Base-by-base conservation (phyloP, 345 rosid species). In the Eucalyptus brandiana region DNA sequence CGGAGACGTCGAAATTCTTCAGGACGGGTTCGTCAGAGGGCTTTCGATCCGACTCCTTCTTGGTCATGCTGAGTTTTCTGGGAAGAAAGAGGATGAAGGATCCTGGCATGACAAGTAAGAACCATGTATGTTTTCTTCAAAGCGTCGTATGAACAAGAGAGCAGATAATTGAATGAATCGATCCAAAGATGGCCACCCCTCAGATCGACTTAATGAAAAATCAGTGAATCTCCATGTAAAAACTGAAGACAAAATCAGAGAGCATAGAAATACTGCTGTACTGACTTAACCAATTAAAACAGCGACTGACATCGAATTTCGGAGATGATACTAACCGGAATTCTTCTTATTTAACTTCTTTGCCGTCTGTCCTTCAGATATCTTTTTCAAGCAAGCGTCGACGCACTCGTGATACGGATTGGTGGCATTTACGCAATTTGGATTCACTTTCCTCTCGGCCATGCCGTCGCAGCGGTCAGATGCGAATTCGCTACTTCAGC, bases 341-440 rank as follows among this genome's bases (percentile, higher is more conserved):
- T 91, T 93, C 53, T 87, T 72, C 42, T 86, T 90, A 32, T 65
- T 76, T 48, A 11, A 11, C 45, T 76, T 76, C 83, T 87, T 87
- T 24, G 53, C 67, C 49, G 91, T 89, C 80, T 87, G 91, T 21
- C 93, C 91, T 89, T 93, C 91, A 9, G 92, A 93, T 87, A 94
- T 90, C 93, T 86, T 94, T 60, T 89, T 89, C 86, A 92, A 92
- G 93, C 97, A 96, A 89, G 92, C 91, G 67, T 92, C 94, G 53
- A 91, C 93, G 49, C 96, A 95, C 90, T 94, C 94, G 87, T 96
- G 96, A 91, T 93, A 95, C 80, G 96, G 96, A 91, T 95, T 96
- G 34, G 95, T 87, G 81, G 95, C 95, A 56, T 95, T 93, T 48
- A 87, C 87, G 49, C 97, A 95, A 87, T 93, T 91, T 2, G 91